Percentiles rank a stretch among this genome's conserved stretches.
These are phyloP conservation scores for Candida glucosophila DNA, from an alignment of 1,139 yeast genomes.

Conservation along the genomic window DNA sequence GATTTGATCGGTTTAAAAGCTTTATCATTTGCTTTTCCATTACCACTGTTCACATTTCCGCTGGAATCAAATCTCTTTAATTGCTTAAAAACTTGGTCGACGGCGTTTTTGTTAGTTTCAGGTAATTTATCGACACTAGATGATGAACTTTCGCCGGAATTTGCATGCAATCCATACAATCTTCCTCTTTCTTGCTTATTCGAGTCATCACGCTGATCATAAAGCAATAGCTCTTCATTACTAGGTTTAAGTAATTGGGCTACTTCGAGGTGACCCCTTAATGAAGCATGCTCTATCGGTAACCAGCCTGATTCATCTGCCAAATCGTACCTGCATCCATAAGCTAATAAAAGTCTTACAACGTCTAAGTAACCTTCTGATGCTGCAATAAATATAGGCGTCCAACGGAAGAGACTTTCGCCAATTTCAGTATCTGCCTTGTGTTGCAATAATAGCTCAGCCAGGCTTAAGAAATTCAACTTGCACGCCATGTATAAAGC, in stretches of 20 bases:
- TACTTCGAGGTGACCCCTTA: conserved; percentile 76
- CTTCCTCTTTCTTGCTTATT: conserved; percentile 27
- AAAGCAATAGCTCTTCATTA: conserved; percentile 24
- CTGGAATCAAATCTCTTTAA: conserved; percentile 18
- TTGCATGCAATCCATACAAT: conserved; percentile 6
- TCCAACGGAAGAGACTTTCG: conserved; percentile 85
- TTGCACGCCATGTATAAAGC: conserved; percentile 75
- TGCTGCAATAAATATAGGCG: conserved; percentile 87
- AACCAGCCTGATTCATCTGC: conserved; percentile 92
- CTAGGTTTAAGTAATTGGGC: conserved; percentile 52
- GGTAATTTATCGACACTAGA: conserved; percentile 35
- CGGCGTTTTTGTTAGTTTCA: conserved; percentile 24
- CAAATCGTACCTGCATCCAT: conserved; percentile 46
- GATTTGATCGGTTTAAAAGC: conserved; percentile 62
- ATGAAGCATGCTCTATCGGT: conserved; percentile 91
- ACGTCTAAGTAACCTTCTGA: conserved; percentile 68
- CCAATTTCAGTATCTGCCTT: conserved; percentile 68
- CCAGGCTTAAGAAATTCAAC: conserved; percentile 47
- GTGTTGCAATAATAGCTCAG: conserved; percentile 43
- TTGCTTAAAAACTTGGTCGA: conserved; percentile 33
- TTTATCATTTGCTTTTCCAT: too few relatives aligned
- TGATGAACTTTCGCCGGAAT: conserved; percentile 10
- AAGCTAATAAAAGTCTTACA: conserved; percentile 44
- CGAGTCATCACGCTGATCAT: conserved; percentile 31
- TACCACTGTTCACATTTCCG: conserved; percentile 12